Percentiles rank a stretch among this genome's conserved stretches.
These are phyloP conservation scores for Metschnikowia reukaufii DNA, from an alignment of 805 yeast species.

Conservation along the genomic window DNA sequence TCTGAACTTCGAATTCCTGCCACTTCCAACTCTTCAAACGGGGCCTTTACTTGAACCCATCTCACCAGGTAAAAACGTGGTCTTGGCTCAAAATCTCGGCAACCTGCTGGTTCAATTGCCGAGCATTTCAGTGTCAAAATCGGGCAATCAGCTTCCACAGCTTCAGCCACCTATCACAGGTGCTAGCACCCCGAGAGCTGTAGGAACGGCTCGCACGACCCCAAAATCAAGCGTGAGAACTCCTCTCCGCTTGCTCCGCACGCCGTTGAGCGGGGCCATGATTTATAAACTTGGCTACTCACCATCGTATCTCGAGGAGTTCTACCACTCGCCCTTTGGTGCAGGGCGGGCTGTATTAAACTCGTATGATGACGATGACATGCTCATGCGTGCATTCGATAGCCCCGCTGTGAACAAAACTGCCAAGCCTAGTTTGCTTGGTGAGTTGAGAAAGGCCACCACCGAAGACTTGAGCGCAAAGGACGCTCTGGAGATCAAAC, in stretches of 20 bases:
- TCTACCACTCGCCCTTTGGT: constrained; percentile 49
- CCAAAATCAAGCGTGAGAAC: constrained; percentile 39
- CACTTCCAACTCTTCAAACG: constrained; percentile 55
- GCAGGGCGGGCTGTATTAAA: constrained; percentile 24
- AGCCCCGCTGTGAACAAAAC: constrained; percentile 19
- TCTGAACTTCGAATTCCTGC: constrained; percentile 64
- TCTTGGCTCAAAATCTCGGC: constrained; percentile 5
- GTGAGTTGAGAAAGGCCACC: constrained; percentile 15
- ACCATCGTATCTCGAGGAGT: constrained; percentile 66
- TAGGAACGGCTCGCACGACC: constrained; percentile 25
- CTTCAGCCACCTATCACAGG: constrained; percentile 14
- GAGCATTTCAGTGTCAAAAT: constrained; percentile 11
- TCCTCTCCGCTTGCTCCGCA: constrained; percentile 36
- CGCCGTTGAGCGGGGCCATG: constrained; percentile 45
- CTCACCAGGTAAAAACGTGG: constrained; percentile 47
- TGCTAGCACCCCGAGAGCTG: constrained; percentile 15
- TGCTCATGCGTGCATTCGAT: constrained; percentile 43
- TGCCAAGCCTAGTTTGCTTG: constrained; percentile 10
- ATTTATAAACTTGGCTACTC: constrained; percentile 61
- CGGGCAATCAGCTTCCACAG: constrained; percentile 1
- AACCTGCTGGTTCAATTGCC: constrained; percentile 16
- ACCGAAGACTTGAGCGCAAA: background rate
- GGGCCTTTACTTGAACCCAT: constrained; percentile 68
- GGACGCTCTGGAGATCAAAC: constrained; percentile 2
- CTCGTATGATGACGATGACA: constrained; percentile 47